Conservation (phyloP, 139 green algal species). For the Volvox africanus region DNA sequence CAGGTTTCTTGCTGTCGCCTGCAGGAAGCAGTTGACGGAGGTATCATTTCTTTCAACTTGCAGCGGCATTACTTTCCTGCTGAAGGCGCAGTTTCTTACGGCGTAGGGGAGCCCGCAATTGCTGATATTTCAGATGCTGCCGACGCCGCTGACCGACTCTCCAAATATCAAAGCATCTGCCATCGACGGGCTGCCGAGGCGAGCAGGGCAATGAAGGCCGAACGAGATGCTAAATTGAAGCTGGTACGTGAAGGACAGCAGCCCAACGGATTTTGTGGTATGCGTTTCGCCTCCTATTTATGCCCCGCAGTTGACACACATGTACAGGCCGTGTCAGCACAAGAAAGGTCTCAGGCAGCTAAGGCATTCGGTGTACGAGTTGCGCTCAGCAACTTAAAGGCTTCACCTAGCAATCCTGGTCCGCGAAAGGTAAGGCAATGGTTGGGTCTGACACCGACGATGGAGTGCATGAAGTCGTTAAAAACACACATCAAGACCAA, state of each 20-base stretch:
- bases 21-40: not conserved
- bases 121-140: not conserved
- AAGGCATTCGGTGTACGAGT: constrained; percentile 8
- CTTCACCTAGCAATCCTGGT: not conserved
- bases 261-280: too few relatives aligned
- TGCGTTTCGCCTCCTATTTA: too few relatives aligned
- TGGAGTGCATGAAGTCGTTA: too few relatives aligned
- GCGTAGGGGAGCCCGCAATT: not conserved
- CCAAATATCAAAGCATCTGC: constrained; percentile 10
- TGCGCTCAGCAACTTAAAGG: not conserved
- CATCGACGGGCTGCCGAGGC: not conserved
- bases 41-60: not conserved
- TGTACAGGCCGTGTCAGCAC: not conserved
- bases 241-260: not conserved
- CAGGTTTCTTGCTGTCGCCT: not conserved
- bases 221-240: constrained; percentile 25
- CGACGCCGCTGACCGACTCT: not conserved
- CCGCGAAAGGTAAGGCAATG: not conserved
- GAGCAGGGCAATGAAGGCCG: not conserved
- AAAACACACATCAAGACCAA: too few relatives aligned
- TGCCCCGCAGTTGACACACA: too few relatives aligned
- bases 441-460: too few relatives aligned
- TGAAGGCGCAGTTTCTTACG: constrained; percentile 3
- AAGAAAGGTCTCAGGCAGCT: not conserved
- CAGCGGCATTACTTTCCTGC: constrained; percentile 36